Conservation (phyloP, 768 basidiomycete species). For the Macrolepiota fuliginosa region DNA sequence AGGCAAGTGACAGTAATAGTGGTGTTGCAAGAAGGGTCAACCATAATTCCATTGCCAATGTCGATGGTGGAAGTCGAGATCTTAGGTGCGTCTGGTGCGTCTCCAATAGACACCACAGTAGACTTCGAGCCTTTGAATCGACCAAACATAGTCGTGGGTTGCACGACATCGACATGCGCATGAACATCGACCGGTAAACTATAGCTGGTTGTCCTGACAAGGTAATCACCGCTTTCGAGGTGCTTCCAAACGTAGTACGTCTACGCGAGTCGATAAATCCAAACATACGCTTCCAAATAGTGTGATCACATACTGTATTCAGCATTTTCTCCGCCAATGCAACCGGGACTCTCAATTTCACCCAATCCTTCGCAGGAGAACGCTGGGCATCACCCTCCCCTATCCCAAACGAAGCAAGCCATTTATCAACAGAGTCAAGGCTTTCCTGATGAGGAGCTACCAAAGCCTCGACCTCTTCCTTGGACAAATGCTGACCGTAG, state of each 20-base stretch:
- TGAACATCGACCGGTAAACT: conserved; percentile 58
- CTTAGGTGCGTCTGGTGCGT: conserved; percentile 20
- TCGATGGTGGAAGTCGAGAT: conserved; percentile 18
- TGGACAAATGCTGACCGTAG: conserved; percentile 56
- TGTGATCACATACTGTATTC: conserved; percentile 36
- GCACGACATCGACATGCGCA: conserved; percentile 61
- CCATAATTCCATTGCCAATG: conserved; percentile 30
- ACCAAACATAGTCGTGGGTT: conserved; percentile 71
- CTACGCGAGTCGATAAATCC: conserved; percentile 23
- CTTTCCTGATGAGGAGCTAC: conserved; percentile 58
- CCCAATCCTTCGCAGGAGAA: conserved; percentile 67
- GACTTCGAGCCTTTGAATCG: conserved; percentile 44
- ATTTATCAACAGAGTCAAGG: conserved; percentile 52
- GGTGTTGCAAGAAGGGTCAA: conserved; percentile 47
- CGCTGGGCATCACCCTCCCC: conserved; percentile 40
- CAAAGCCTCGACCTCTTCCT: conserved; percentile 62
- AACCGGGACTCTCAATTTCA: conserved; percentile 58
- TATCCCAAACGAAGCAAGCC: conserved; percentile 59
- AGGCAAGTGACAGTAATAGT: conserved; percentile 53
- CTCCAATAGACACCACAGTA: conserved; percentile 31
- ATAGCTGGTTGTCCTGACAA: conserved; percentile 64
- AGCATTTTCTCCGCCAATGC: conserved; percentile 64
- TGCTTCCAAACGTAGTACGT: conserved; percentile 58
- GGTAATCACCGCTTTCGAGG: conserved; percentile 39
- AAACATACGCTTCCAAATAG: neutral